Conservation (phyloP, 495 filamentous ascomycete species). For the Neurospora tetraspora region DNA sequence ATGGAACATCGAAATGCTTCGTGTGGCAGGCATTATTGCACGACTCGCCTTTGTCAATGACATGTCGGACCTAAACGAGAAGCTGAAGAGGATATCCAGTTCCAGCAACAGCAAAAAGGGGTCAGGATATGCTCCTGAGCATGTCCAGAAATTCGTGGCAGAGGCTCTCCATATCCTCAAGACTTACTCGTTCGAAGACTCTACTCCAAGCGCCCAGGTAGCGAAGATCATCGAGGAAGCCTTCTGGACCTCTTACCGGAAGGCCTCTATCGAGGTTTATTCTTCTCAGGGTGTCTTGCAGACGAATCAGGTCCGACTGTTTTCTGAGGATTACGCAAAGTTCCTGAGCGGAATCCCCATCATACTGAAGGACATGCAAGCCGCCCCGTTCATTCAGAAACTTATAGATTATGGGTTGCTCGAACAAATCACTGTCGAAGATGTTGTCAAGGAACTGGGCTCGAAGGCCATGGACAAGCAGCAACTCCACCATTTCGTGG, state of each 20-base stretch:
- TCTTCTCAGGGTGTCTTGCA: slow-evolving; percentile 77
- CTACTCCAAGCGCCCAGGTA: slow-evolving; percentile 74
- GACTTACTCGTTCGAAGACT: slow-evolving; percentile 78
- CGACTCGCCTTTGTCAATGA: slow-evolving; percentile 79
- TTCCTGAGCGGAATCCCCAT: slow-evolving; percentile 90
- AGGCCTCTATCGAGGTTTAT: slow-evolving; percentile 71
- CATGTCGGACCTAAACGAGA: slow-evolving; percentile 62
- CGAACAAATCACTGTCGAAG: slow-evolving; percentile 71
- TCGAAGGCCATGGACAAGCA: slow-evolving; percentile 60
- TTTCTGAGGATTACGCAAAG: slow-evolving; percentile 64
- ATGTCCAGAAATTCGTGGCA: slow-evolving; percentile 57
- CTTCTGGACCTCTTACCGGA: slow-evolving; percentile 86
- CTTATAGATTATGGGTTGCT: slow-evolving; percentile 72
- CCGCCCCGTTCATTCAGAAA: slow-evolving; percentile 61
- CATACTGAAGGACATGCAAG: slow-evolving; percentile 62
- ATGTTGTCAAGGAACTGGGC: slow-evolving; percentile 73
- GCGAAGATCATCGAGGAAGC: slow-evolving; percentile 80
- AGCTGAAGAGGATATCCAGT: slow-evolving; percentile 36
- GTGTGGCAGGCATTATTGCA: slow-evolving; percentile 80
- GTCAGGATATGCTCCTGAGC: slow-evolving; percentile 34
- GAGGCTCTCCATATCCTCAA: slow-evolving; percentile 68
- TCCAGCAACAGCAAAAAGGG: slow-evolving; percentile 34
- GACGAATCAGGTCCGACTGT: slow-evolving; percentile 66
- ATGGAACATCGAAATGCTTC: slow-evolving; percentile 95
- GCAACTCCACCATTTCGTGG: slow-evolving; percentile 71